Conservation (phyloP, 108 stramenopile species). For the Skeletonema tropicum region DNA sequence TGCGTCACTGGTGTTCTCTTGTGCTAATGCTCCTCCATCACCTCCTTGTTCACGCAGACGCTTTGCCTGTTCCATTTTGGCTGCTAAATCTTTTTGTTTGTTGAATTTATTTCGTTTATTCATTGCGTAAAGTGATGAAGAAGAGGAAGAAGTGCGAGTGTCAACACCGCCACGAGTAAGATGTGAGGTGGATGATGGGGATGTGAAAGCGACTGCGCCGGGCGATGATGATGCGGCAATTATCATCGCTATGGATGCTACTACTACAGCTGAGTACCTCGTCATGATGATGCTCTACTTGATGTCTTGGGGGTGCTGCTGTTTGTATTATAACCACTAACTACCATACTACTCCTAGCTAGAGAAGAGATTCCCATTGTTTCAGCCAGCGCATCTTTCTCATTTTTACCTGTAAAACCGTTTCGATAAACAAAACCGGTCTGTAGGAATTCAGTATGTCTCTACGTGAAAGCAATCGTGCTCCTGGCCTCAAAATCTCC, state of each 20-base stretch:
- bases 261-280: neutral
- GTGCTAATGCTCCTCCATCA: conserved; percentile 2
- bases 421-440: neutral
- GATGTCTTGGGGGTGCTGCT: no score
- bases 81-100: conserved; percentile 69
- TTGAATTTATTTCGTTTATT: conserved; percentile 51
- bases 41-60: conserved; percentile 45
- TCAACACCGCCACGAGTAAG: neutral
- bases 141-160: neutral
- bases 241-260: neutral
- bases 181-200: neutral
- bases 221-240: neutral
- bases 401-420: neutral
- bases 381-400: no score
- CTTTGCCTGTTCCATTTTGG: conserved; percentile 65
- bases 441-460: neutral
- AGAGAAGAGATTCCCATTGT: no score
- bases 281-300: neutral
- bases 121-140: conserved; percentile 2
- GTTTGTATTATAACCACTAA: no score
- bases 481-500: neutral
- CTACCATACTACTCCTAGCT: no score
- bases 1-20: neutral
- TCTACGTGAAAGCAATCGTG: neutral
- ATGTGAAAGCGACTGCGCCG: neutral